Percentiles rank a stretch among this genome's conserved stretches.
Conservation (phyloP, 2,329 filamentous ascomycete genomes). For the Pseudogymnoascus sp. region DNA sequence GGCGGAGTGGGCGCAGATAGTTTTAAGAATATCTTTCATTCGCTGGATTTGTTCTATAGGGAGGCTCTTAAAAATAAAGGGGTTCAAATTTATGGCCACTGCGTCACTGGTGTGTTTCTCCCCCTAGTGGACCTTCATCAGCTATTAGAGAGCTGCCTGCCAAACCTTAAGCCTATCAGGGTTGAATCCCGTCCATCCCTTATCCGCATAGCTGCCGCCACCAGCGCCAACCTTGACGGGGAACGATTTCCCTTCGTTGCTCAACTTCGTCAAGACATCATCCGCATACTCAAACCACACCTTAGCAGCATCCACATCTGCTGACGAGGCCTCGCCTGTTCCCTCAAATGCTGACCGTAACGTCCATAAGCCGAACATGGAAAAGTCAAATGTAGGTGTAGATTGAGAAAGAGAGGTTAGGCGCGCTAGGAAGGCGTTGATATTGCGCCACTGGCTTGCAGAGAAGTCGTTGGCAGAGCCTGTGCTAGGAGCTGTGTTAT, state of each 20-base stretch:
- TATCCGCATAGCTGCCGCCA: conserved; percentile 17
- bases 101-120: neutral
- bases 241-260: conserved; percentile 12
- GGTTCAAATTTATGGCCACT: neutral
- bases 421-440: conserved; percentile 23
- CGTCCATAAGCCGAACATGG: conserved; percentile 26
- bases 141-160: conserved; percentile 13
- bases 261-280: conserved; percentile 16
- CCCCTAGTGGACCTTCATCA: neutral
- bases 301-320: conserved; percentile 19
- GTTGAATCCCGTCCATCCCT: conserved; percentile 26
- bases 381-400: conserved; percentile 22
- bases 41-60: neutral
- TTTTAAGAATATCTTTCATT: conserved; percentile 5
- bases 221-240: conserved; percentile 17
- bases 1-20: conserved; percentile 2
- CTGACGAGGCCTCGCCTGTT: conserved; percentile 8
- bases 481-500: conserved; percentile 16
- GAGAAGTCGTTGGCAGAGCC: conserved; percentile 14
- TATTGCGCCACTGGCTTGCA: conserved; percentile 18
- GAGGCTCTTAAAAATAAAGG: neutral
- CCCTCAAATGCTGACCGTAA: conserved; percentile 25
- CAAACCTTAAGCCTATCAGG: conserved; percentile 24
- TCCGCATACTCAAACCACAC: conserved; percentile 23
- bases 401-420: conserved; percentile 19